Base-by-base conservation (phyloP, 2,329 filamentous ascomycete genomes). In the Hypoxylon rubiginosum region DNA sequence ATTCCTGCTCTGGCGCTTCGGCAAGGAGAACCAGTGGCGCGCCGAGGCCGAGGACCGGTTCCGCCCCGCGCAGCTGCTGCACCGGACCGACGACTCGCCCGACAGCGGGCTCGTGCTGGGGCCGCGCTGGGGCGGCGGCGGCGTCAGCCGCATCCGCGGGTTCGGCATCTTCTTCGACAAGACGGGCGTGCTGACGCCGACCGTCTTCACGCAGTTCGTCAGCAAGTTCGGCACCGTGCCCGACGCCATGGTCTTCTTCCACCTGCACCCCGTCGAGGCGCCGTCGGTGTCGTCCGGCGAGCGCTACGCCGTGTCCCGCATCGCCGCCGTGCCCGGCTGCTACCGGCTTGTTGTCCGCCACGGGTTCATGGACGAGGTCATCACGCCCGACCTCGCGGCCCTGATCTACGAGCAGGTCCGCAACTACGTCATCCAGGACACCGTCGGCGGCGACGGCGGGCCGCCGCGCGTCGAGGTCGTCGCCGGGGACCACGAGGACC, bases 141-240 rank as follows among this genome's bases (percentile, higher is more conserved):
- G 76, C 13, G 71, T 84, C 8, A 83, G 82, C 28, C 80, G 79
- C 0, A 85, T 87, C 56, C 82, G 82, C 60, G 92, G 83, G 28
- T 84, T 87, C 6, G 91, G 90, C 1, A 88, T 94, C 58, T 94
- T 92, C 81, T 93, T 94, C 75, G 92, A 94, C 79, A 94, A 94
- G 78, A 84, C 87, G 0, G 91, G 91, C 46, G 84, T 87, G 39
- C 84, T 85, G 4, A 87, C 86, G 0, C 91, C 90, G 1, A 85
- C 85, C 7, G 89, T 91, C 9, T 93, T 92, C 76, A 86, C 88
- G 3, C 90, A 94, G 56, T 94, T 93, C 74, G 82, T 92, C 9
- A 86, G 84, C 54, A 93, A 93, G 74, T 90, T 94, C 66, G 86
- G 86, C 50, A 87, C 89, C 0, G 82, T 86, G 4, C 90, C 91